Base-by-base conservation (phyloP, 2,329 filamentous ascomycete species). In the Cladosporium oxysporum region DNA sequence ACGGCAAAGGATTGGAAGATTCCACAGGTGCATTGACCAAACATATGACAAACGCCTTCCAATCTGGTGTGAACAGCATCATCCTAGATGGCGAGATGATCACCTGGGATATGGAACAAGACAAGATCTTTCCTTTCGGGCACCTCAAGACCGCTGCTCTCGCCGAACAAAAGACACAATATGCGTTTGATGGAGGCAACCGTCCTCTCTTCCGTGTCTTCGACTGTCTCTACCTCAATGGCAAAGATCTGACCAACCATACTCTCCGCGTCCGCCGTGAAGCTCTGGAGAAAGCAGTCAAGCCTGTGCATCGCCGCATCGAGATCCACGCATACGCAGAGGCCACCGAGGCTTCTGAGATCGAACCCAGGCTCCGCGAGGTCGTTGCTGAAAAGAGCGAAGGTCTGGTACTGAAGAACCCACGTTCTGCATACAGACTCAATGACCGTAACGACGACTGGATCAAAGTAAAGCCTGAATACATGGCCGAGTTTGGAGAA, bases 71-170 rank as follows among this genome's bases (percentile, higher is more conserved):
- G 0, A 84, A 89, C 18, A 97, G 91, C 74, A 84, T 97, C 69
- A 97, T 99, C 59, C 83, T 99, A 0, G 95, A 99, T 73, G 95
- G 95, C 11, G 95, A 99, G 77, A 99, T 99, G 95, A 93, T 99
- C 66, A 97, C 93, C 0, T 99, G 95, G 95, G 92, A 98, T 75
- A 91, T 93, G 67, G 87, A 90, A 53, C 83, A 91, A 59, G 91
- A 97, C 79, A 90, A 90, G 64, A 91, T 95, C 62, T 90, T 96
- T 18, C 88, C 90, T 0, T 99, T 99, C 76, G 95, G 95, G 8
- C 96, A 92, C 0, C 83, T 99, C 58, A 99, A 99, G 79, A 94
- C 92, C 1, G 94, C 93, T 0, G 94, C 94, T 0, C 79, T 96
- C 35, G 85, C 89, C 0, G 91, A 94, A 72, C 89, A 93, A 74